These are phyloP conservation scores for Xylaria sp. DNA, from an alignment of 2,329 filamentous ascomycete genomes.

Conservation along the genomic window DNA sequence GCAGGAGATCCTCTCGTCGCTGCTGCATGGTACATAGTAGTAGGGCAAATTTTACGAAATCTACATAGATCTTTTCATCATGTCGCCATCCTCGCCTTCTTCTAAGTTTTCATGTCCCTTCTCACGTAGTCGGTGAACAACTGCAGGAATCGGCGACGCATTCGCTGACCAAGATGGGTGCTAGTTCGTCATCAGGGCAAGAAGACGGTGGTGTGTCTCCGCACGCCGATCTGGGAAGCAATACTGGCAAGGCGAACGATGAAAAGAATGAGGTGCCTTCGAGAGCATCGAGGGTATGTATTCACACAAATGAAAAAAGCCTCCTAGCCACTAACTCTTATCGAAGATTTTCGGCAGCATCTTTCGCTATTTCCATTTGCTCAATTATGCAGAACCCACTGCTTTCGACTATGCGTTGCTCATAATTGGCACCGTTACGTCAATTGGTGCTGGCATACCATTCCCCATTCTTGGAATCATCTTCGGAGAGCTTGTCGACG, in stretches of 20 bases:
- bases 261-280: conserved; percentile 15
- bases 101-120: not conserved
- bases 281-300: conserved; percentile 31
- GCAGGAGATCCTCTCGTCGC: conserved; percentile 16
- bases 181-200: conserved; percentile 30
- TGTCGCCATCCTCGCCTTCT: not conserved
- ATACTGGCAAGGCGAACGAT: conserved; percentile 18
- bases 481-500: conserved; percentile 71
- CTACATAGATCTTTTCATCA: conserved; percentile 8
- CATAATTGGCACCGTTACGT: conserved; percentile 53
- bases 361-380: conserved; percentile 56
- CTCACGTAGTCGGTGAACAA: conserved; percentile 7
- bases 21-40: conserved; percentile 18
- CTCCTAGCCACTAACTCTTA: conserved; percentile 14
- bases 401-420: conserved; percentile 57
- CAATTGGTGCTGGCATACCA: conserved; percentile 68
- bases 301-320: not conserved
- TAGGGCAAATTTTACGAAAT: conserved; percentile 24
- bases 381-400: conserved; percentile 57
- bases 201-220: conserved; percentile 25
- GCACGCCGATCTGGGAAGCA: conserved; percentile 24
- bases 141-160: conserved; percentile 5
- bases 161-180: conserved; percentile 33
- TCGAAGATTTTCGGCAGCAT: conserved; percentile 38
- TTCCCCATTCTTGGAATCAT: conserved; percentile 72